These are phyloP conservation scores for Candida glaebosa DNA, from an alignment of 805 yeast genomes.

Conservation along the genomic window DNA sequence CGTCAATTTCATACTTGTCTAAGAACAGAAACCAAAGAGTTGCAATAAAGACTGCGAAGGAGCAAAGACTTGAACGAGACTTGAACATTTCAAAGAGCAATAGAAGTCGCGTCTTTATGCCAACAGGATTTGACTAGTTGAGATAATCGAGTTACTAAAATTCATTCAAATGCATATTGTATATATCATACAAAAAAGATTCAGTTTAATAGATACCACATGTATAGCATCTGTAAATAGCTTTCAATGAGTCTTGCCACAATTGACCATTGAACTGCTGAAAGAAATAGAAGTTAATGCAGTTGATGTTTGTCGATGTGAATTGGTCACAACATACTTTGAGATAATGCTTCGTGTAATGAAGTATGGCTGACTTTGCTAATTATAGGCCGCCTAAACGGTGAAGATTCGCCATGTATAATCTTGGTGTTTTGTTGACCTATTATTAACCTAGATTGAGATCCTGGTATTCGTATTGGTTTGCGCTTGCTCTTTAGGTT, in stretches of 20 bases:
- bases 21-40: slow-evolving; percentile 22
- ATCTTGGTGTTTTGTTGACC: slow-evolving; percentile 40
- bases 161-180: not conserved
- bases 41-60: slow-evolving; percentile 22
- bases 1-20: slow-evolving; percentile 57
- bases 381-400: slow-evolving; percentile 29
- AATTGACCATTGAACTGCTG: not conserved
- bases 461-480: slow-evolving; percentile 29
- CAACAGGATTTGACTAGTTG: slow-evolving; percentile 18
- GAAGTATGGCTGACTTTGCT: slow-evolving; percentile 47
- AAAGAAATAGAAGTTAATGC: not conserved
- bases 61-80: slow-evolving; percentile 22
- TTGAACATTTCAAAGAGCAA: slow-evolving; percentile 18
- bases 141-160: no score
- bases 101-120: slow-evolving; percentile 16
- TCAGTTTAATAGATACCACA: no score
- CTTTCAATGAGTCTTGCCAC: not conserved
- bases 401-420: slow-evolving; percentile 43
- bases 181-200: no score
- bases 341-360: slow-evolving; percentile 42
- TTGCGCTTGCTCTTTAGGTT: slow-evolving; percentile 29
- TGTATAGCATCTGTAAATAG: not conserved
- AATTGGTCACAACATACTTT: slow-evolving; percentile 8
- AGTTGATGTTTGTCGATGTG: not conserved
- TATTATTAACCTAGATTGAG: slow-evolving; percentile 39